Base-by-base conservation (phyloP, 306 rosid genomes). In the Sesbania bispinosa region DNA sequence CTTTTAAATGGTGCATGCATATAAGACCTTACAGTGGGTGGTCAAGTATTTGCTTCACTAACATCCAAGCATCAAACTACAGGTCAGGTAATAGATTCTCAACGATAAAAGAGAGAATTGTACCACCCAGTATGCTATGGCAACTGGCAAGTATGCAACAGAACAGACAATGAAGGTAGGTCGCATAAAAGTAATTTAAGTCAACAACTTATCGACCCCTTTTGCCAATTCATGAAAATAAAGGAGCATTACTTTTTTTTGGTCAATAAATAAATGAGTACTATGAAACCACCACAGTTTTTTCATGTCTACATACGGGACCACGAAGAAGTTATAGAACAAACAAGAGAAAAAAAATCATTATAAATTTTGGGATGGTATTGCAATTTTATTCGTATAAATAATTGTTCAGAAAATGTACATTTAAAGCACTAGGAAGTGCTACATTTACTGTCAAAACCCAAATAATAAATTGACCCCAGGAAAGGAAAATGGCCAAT, bases 401-500 rank as follows among this genome's bases (percentile, higher is more conserved):
- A 16, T 1, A 8, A 46, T 14, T 58, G 48, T 64, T 64, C 9
- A 66, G 58, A 57, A 55, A 55, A 62, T 32, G 15, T 43, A 45
- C 62, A 71, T 36, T 51, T 13, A 6, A 68, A 57, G n/a, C 58
- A 62, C 60, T 5, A 43, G 23, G 3, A 13, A 33, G 62, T 16
- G 74, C 20, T 47, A 51, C 38, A 70, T 36, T 15, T 16, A 57
- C 48, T 18, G 62, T 15, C 67, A 60, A n/a, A 54, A 69, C 24
- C 35, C 48, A 61, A 14, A 54, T 29, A 71, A 71, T 21, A 58
- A 38, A 50, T 65, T 42, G 48, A 26, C 62, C 75, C 29, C 35
- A 36, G 16, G 10, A 45, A 57, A 64, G 58, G 54, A 45, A 84
- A 74, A 70, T 78, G 24, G 58, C 53, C 66, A 32, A 41, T 54